These are phyloP conservation scores for Graphium sp. DNA, from an alignment of 2,329 filamentous ascomycete species.

Conservation along the genomic window DNA sequence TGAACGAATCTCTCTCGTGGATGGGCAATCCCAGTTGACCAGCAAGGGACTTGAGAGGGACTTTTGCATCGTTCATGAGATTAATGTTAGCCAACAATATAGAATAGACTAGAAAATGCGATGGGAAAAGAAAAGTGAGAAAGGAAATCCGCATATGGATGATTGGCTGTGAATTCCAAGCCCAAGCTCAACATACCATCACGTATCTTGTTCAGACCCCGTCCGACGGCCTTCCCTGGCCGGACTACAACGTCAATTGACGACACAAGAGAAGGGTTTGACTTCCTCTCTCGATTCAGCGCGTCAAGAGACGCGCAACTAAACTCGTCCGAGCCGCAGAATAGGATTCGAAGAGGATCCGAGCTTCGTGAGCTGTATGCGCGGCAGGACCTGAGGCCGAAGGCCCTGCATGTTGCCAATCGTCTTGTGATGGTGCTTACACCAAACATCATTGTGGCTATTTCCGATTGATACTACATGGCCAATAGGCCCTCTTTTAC, in stretches of 20 bases:
- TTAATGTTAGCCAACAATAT: slow-evolving; percentile 3
- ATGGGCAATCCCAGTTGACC: slow-evolving; percentile 45
- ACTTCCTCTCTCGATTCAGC: slow-evolving; percentile 41
- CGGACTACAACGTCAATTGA: slow-evolving; percentile 78
- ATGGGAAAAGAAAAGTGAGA: not conserved
- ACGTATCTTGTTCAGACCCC: slow-evolving; percentile 51
- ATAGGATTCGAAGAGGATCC: slow-evolving; percentile 66
- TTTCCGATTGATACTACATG: too few species aligned
- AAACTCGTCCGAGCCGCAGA: slow-evolving; percentile 87
- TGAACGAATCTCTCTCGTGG: slow-evolving; percentile 70
- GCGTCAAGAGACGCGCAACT: slow-evolving; percentile 63
- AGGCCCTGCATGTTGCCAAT: not conserved
- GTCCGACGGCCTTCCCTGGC: slow-evolving; percentile 60
- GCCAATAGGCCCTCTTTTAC: too few species aligned
- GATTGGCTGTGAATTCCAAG: too few species aligned
- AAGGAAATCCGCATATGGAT: too few species aligned
- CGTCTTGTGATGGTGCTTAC: too few species aligned
- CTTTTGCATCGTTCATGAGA: slow-evolving; percentile 32
- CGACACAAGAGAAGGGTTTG: slow-evolving; percentile 37
- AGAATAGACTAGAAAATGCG: not conserved
- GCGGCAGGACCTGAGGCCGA: not conserved
- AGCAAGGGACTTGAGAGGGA: slow-evolving; percentile 56
- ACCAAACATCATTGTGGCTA: too few species aligned
- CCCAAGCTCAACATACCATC: slow-evolving; percentile 32
- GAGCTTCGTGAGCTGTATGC: slow-evolving; percentile 11